phyloP scores from a whole-genome alignment of 2,329 filamentous ascomycete species.

The Microcyclosporella mali region DNA sequence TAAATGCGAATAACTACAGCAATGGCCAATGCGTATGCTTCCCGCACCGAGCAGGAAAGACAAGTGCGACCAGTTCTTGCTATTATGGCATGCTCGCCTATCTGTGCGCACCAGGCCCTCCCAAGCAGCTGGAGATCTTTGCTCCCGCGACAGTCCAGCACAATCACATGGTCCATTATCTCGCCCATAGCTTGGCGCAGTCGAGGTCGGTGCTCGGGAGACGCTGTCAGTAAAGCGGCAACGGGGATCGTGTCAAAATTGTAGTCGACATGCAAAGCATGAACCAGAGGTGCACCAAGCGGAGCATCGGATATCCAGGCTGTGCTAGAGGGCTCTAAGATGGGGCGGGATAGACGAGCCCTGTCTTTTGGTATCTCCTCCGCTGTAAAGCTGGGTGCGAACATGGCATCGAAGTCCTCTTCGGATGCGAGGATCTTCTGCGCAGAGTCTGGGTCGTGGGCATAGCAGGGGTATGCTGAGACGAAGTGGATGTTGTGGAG shows the following conservation, averaged over 20 bases:
- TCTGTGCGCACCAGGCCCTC: conserved; percentile 66
- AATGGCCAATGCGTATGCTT: conserved; percentile 65
- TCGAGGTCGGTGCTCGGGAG: conserved; percentile 1
- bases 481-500: conserved; percentile 39
- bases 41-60: conserved; percentile 65
- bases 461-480: conserved; percentile 47
- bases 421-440: background rate
- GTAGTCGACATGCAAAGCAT: conserved; percentile 38
- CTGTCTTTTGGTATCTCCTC: conserved; percentile 1
- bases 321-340: background rate
- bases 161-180: conserved; percentile 17
- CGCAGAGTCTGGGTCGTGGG: background rate
- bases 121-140: conserved; percentile 64
- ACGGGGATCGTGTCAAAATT: conserved; percentile 33
- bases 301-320: conserved; percentile 1
- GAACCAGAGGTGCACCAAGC: conserved; percentile 16
- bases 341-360: background rate
- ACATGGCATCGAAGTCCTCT: background rate
- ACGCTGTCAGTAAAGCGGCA: conserved; percentile 19
- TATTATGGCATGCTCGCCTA: conserved; percentile 67
- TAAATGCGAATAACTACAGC: conserved; percentile 53
- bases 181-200: background rate
- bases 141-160: conserved; percentile 50
- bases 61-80: conserved; percentile 63
- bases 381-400: background rate